phyloP scores from a whole-genome alignment of 805 yeast species.

The Teunomyces pallodes region DNA sequence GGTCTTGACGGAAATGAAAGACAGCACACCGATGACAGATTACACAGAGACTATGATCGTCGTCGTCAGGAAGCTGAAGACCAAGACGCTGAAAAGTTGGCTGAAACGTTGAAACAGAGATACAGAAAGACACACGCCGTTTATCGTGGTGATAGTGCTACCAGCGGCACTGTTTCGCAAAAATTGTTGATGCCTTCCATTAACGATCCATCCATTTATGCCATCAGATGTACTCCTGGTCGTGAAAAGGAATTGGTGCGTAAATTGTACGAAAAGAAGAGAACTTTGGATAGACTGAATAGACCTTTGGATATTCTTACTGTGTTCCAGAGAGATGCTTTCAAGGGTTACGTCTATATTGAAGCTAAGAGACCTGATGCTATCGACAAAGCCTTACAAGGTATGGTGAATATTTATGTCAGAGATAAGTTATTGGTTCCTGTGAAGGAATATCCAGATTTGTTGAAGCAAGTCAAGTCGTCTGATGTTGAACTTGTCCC shows the following conservation, averaged over 20 bases:
- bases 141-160: constrained; percentile 79
- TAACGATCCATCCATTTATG: constrained; percentile 95
- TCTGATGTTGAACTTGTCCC: constrained; percentile 86
- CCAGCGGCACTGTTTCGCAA: constrained; percentile 71
- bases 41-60: constrained; percentile 89
- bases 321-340: constrained; percentile 91
- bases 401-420: constrained; percentile 80
- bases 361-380: constrained; percentile 95
- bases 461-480: constrained; percentile 84
- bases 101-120: constrained; percentile 86
- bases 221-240: constrained; percentile 89
- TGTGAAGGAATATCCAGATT: constrained; percentile 90
- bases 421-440: constrained; percentile 84
- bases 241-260: constrained; percentile 88
- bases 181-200: constrained; percentile 91
- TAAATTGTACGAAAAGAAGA: constrained; percentile 78
- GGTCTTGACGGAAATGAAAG: constrained; percentile 28
- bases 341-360: constrained; percentile 86
- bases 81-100: constrained; percentile 91
- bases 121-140: constrained; percentile 85
- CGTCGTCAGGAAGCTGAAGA: constrained; percentile 83
- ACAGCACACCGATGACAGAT: constrained; percentile 59
- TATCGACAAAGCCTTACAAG: constrained; percentile 81
- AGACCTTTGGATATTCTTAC: constrained; percentile 82
- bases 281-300: constrained; percentile 69